These are phyloP conservation scores for Codiaeum variegatum DNA, from an alignment of 441 rosid species.

Conservation along the genomic window DNA sequence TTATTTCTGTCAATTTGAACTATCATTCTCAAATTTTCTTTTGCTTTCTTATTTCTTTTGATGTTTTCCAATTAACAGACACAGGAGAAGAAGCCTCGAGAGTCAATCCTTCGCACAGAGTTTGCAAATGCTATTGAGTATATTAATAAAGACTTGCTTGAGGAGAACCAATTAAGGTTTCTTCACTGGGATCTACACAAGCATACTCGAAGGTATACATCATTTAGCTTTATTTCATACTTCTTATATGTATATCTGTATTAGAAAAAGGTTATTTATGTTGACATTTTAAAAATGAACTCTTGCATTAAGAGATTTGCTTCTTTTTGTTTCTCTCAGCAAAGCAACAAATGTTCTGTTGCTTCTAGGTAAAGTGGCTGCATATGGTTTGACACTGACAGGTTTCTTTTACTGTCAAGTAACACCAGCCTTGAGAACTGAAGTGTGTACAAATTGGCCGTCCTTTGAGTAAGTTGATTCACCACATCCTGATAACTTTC, in stretches of 20 bases:
- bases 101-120: slow-evolving; percentile 84
- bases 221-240: slow-evolving; percentile 5
- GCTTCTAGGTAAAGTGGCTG: slow-evolving; percentile 85
- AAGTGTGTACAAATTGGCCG: slow-evolving; percentile 41
- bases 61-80: slow-evolving; percentile 45
- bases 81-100: slow-evolving; percentile 91
- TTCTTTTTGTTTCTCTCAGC: slow-evolving; percentile 42
- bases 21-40: slow-evolving; percentile 15
- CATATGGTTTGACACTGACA: slow-evolving; percentile 71
- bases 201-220: slow-evolving; percentile 66
- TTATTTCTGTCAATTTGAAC: background rate
- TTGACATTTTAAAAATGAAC: background rate
- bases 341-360: slow-evolving; percentile 73
- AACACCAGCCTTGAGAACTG: slow-evolving; percentile 52
- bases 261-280: background rate
- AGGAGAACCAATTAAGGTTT: slow-evolving; percentile 72
- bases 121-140: slow-evolving; percentile 90
- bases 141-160: slow-evolving; percentile 79
- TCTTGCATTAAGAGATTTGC: slow-evolving; percentile 16
- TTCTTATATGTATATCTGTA: background rate
- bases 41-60: slow-evolving; percentile 10
- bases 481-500: background rate
- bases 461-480: slow-evolving; percentile 58
- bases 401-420: slow-evolving; percentile 86
- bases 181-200: slow-evolving; percentile 92